Conservation (phyloP, 257 asterid genomes). For the Ehretia macrophylla region DNA sequence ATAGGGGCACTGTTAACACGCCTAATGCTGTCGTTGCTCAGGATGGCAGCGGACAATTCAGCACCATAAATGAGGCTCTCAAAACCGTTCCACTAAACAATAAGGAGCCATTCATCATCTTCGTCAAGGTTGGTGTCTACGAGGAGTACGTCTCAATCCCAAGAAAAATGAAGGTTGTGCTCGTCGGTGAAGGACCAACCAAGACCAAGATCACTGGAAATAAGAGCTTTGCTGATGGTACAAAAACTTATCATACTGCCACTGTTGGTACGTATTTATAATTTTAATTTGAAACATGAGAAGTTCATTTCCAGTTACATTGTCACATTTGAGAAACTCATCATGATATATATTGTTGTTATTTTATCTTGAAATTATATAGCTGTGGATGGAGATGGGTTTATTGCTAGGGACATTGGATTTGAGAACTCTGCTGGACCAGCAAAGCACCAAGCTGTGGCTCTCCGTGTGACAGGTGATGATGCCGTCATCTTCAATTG, state of each 20-base stretch:
- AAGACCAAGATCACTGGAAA: too few species aligned
- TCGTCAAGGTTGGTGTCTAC: constrained; percentile 55
- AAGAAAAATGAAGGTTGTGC: constrained; percentile 27
- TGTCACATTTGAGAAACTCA: not conserved
- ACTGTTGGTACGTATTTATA: constrained; percentile 21
- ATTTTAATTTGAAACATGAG: not conserved
- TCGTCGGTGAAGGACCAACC: constrained; percentile 62
- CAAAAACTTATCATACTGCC: constrained; percentile 38
- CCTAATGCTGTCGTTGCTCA: constrained; percentile 49
- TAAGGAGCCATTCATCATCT: constrained; percentile 26
- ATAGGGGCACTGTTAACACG: constrained; percentile 6
- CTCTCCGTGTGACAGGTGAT: constrained; percentile 50
- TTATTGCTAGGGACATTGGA: constrained; percentile 44
- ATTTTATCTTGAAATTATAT: not conserved
- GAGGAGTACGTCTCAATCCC: constrained; percentile 44
- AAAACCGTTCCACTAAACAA: constrained; percentile 29
- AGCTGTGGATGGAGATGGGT: constrained; percentile 36
- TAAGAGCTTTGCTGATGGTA: too few species aligned
- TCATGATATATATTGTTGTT: not conserved
- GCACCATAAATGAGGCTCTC: constrained; percentile 45
- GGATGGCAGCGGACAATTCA: constrained; percentile 58
- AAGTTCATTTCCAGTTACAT: too few species aligned
- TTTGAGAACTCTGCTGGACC: constrained; percentile 66
- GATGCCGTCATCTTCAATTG: constrained; percentile 39
- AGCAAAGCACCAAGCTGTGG: constrained; percentile 51